These are phyloP conservation scores for Microbotryum lychnidis-dioicae DNA, from an alignment of 1,284 basidiomycete species.

Conservation along the genomic window DNA sequence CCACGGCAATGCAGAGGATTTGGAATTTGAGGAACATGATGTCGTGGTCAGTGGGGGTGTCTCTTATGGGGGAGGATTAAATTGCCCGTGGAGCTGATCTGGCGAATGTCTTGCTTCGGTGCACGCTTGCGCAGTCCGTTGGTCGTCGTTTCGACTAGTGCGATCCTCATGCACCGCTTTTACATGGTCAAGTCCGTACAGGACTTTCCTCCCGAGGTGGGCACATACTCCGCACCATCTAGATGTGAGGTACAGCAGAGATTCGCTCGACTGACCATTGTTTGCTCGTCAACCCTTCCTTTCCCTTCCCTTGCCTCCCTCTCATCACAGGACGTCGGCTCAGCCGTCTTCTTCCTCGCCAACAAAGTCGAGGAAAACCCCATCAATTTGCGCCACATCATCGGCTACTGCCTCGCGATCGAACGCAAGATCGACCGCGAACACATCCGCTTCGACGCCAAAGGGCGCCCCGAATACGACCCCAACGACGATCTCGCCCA, in stretches of 20 bases:
- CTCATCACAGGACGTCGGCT: constrained; percentile 9
- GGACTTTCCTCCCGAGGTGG: constrained; percentile 23
- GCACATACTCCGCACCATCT: background rate
- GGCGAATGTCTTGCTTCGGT: background rate
- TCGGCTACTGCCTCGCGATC: constrained; percentile 18
- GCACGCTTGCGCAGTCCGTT: constrained; percentile 15
- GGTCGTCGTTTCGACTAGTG: constrained; percentile 31
- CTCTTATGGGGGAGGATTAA: no score
- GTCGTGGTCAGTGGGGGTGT: background rate
- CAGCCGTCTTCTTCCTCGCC: constrained; percentile 35
- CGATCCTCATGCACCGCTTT: constrained; percentile 35
- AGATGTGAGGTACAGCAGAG: background rate
- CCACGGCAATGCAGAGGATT: constrained; percentile 7
- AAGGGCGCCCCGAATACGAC: background rate
- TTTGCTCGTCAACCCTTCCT: background rate
- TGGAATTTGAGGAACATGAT: constrained; percentile 6
- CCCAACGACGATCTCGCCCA: constrained; percentile 3
- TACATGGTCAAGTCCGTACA: constrained; percentile 35
- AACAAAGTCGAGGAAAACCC: constrained; percentile 35
- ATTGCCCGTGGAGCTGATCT: no score
- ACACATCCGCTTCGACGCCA: background rate
- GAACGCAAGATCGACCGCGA: constrained; percentile 1
- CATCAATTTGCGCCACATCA: constrained; percentile 26
- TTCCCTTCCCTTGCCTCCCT: background rate
- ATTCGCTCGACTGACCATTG: background rate